These are phyloP conservation scores for Aureobasidium musti DNA, from an alignment of 2,329 filamentous ascomycete species.

Conservation along the genomic window DNA sequence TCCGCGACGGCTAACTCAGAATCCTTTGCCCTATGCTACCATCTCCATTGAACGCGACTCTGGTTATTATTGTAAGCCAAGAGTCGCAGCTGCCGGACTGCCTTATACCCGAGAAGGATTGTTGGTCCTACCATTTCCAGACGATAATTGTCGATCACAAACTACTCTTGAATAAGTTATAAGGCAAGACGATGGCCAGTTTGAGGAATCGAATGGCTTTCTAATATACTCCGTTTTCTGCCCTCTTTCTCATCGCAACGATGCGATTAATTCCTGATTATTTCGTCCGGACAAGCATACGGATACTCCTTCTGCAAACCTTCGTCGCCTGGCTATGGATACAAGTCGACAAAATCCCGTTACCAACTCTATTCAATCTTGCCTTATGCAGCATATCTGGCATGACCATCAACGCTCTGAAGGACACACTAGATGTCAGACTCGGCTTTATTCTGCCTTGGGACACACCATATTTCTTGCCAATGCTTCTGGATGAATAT, in stretches of 20 bases:
- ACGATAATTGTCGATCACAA: background rate
- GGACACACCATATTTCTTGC: slow-evolving; percentile 14
- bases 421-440: background rate
- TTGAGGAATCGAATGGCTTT: no score
- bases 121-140: background rate
- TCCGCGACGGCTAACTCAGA: no score
- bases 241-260: background rate
- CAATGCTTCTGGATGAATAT: slow-evolving; percentile 9
- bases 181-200: background rate
- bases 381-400: background rate
- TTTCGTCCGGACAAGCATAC: background rate
- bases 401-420: background rate
- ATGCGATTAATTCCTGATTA: background rate
- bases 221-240: no score
- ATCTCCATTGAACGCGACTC: no score
- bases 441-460: slow-evolving; percentile 1
- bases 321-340: slow-evolving; percentile 10
- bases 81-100: background rate
- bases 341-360: background rate
- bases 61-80: background rate
- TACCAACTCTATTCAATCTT: background rate
- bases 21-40: no score
- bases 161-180: no score
- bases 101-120: slow-evolving; percentile 6
- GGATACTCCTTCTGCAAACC: slow-evolving; percentile 11